Percentiles rank a stretch among this genome's conserved stretches.
These are phyloP conservation scores for Claviceps paspali DNA, from an alignment of 2,329 filamentous ascomycete species.

Conservation along the genomic window DNA sequence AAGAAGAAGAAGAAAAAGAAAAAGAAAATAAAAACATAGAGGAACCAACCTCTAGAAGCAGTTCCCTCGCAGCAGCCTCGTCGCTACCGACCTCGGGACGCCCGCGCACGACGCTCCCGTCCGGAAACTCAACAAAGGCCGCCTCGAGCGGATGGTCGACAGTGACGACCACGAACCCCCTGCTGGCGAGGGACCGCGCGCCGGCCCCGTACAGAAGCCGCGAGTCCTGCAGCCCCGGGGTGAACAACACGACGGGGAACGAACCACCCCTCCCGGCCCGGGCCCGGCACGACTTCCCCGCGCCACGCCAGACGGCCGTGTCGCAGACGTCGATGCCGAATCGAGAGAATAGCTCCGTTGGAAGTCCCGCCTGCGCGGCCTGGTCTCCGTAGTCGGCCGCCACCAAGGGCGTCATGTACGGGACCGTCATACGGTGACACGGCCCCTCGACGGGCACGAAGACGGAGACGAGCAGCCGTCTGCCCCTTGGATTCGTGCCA, in stretches of 20 bases:
- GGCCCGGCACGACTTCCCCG: too few species aligned
- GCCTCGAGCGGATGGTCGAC: slow-evolving; percentile 35
- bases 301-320: too few species aligned
- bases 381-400: slow-evolving; percentile 15
- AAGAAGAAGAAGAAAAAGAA: too few species aligned
- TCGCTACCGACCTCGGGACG: slow-evolving; percentile 1
- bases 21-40: too few species aligned
- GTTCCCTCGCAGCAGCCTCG: slow-evolving; percentile 6
- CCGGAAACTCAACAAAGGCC: slow-evolving; percentile 28
- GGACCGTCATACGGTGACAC: slow-evolving; percentile 1
- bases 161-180: slow-evolving; percentile 28
- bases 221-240: slow-evolving; percentile 27
- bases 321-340: slow-evolving; percentile 15
- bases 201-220: slow-evolving; percentile 27
- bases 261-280: neutral
- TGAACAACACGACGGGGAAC: slow-evolving; percentile 23
- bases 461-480: slow-evolving; percentile 10
- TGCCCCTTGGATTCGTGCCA: neutral
- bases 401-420: slow-evolving; percentile 21
- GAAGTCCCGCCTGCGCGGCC: slow-evolving; percentile 14
- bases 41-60: too few species aligned
- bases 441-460: slow-evolving; percentile 15
- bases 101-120: slow-evolving; percentile 20
- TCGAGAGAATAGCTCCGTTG: slow-evolving; percentile 15
- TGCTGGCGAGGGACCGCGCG: slow-evolving; percentile 28